Conservation (phyloP, 306 rosid genomes). For the Cicer yamashitae region DNA sequence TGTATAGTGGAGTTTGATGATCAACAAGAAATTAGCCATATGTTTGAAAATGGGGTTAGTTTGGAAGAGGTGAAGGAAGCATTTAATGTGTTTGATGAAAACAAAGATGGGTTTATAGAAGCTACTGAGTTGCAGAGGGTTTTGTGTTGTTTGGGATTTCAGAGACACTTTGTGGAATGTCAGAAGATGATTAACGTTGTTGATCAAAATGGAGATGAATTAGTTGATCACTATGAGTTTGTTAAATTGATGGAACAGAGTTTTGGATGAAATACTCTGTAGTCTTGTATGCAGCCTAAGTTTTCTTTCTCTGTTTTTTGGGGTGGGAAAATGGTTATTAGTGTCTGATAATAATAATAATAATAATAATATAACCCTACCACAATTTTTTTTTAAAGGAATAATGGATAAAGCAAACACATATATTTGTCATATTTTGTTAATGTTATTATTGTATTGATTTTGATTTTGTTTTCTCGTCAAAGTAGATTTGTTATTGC, state of each 20-base stretch:
- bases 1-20: constrained; percentile 24
- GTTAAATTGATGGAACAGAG: neutral
- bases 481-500: too few species aligned
- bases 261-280: neutral
- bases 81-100: constrained; percentile 61
- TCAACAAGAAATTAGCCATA: constrained; percentile 38
- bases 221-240: constrained; percentile 40
- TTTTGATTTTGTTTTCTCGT: too few species aligned
- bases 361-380: too few species aligned
- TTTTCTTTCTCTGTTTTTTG: too few species aligned
- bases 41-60: constrained; percentile 54
- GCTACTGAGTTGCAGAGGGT: constrained; percentile 53
- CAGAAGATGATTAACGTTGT: constrained; percentile 49
- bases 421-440: too few species aligned
- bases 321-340: too few species aligned
- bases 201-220: constrained; percentile 56
- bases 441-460: too few species aligned
- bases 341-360: too few species aligned
- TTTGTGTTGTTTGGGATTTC: constrained; percentile 48
- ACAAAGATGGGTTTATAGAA: constrained; percentile 58
- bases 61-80: constrained; percentile 57
- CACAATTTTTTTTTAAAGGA: too few species aligned
- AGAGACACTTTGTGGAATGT: constrained; percentile 44
- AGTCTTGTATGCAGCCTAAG: neutral
- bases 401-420: too few species aligned